Evolutionary conservation across 2,329 filamentous ascomycete species (phyloP), one percentile per base, ranked within the genome.

Genomic region (Scedosporium aurantiacum): DNA sequence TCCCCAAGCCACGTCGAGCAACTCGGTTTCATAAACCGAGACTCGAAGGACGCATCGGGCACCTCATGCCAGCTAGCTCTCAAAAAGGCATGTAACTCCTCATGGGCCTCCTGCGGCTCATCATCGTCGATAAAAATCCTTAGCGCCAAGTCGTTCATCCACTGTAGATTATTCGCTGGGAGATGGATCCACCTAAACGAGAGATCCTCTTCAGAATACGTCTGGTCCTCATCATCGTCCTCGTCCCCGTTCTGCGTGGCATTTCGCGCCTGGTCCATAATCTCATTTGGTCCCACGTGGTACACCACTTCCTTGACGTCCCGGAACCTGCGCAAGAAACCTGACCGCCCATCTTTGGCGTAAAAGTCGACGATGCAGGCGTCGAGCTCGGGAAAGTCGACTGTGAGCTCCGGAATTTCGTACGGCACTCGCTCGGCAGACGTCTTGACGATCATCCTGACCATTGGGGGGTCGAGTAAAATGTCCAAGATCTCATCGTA

Each of bases 131-230:
- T 27, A 7, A 23, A 43, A 28, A 59, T 47, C 5, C 57, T 37
- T 4, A 23, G 23, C 2, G 23, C 43, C 14, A 59, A 28, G 23
- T 47, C 57, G 12, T 50, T 59, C 23, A 59, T 18, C n/a, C 57
- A 27, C 41, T 59, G 57, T 7, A 59, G 12, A 28, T 59, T 45
- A 28, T 59, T 59, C 18, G 57, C 57, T 16, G 57, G 57, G 6
- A 59, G 57, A 50, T 59, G 57, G 21, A 59, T 59, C 57, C 57
- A 59, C 40, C 40, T 25, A 8, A 59, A 43, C 12, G 50, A 23
- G 5, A 54, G 21, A 12, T 54, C 50, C 18, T 23, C 21, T 14
- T 54, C 50, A 1, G 12, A 18, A 23, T 54, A 54, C 50, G 50
- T 54, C 50, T 54, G 21, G 23, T 23, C 50, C 50, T 18, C 7